A percentile compares a stretch with the other conserved stretches of the same genome.
These are phyloP conservation scores for Calocybe gangraenosa DNA, from an alignment of 768 basidiomycete species.

Conservation along the genomic window DNA sequence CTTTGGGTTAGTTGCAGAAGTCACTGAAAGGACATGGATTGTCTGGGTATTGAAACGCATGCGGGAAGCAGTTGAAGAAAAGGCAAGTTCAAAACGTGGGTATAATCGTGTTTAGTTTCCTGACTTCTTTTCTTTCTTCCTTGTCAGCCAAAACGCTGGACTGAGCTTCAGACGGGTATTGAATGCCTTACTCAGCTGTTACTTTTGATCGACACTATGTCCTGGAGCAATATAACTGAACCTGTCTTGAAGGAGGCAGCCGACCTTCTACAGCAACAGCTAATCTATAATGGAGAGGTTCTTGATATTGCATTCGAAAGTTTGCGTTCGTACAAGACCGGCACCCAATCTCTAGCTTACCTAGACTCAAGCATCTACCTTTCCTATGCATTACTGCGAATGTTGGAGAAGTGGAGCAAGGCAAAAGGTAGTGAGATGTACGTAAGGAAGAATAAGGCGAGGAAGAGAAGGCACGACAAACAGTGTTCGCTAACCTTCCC, in stretches of 20 bases:
- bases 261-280: constrained; percentile 77
- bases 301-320: constrained; percentile 84
- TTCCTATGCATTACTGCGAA: constrained; percentile 77
- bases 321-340: constrained; percentile 73
- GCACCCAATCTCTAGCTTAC: constrained; percentile 74
- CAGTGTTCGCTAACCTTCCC: constrained; percentile 23
- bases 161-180: constrained; percentile 89
- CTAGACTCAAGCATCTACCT: constrained; percentile 84
- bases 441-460: constrained; percentile 63
- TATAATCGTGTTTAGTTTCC: constrained; percentile 5
- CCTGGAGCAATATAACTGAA: constrained; percentile 44
- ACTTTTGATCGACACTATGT: constrained; percentile 84
- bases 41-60: constrained; percentile 89
- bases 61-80: constrained; percentile 86
- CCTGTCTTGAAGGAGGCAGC: constrained; percentile 65
- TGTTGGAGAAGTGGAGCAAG: constrained; percentile 89
- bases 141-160: constrained; percentile 86
- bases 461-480: constrained; percentile 47
- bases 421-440: constrained; percentile 67
- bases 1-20: constrained; percentile 77
- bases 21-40: constrained; percentile 84
- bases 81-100: constrained; percentile 43
- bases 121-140: neutral
- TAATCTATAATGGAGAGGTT: constrained; percentile 94
- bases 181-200: constrained; percentile 93